phyloP scores from a whole-genome alignment of 106 monocot species.

The Chionographis japonica region DNA sequence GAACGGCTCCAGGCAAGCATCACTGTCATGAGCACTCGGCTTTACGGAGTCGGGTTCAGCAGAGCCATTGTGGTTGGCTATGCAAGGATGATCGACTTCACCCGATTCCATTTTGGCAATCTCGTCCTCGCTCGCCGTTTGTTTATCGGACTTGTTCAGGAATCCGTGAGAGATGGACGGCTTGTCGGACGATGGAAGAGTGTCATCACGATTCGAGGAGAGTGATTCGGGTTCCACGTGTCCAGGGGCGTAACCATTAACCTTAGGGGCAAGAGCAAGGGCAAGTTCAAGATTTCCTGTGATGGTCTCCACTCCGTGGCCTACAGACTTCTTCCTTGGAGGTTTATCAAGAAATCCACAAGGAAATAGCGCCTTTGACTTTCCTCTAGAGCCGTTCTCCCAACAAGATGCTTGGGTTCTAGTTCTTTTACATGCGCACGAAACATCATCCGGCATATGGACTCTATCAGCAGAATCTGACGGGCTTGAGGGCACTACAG shows the following conservation, averaged over 20 bases:
- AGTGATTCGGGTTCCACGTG: too few relatives aligned
- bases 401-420: not conserved
- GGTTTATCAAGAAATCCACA: constrained; percentile 30
- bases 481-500: not conserved
- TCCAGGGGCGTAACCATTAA: constrained; percentile 15
- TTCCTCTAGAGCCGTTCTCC: constrained; percentile 5
- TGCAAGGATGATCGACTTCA: too few relatives aligned
- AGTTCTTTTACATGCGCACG: not conserved
- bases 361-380: constrained; percentile 24
- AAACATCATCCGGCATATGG: not conserved
- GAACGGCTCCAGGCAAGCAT: not conserved
- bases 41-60: not conserved
- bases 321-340: constrained; percentile 4
- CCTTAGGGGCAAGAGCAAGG: not conserved
- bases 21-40: not conserved
- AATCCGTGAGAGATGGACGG: too few relatives aligned
- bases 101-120: too few relatives aligned
- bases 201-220: too few relatives aligned
- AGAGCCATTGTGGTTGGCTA: not conserved
- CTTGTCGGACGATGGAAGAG: too few relatives aligned
- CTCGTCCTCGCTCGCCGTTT: too few relatives aligned
- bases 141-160: too few relatives aligned
- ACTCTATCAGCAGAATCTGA: not conserved
- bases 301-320: not conserved
- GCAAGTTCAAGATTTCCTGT: not conserved